phyloP scores from a whole-genome alignment of 2,329 filamentous ascomycete genomes.

The Ceratocystis albifundus region DNA sequence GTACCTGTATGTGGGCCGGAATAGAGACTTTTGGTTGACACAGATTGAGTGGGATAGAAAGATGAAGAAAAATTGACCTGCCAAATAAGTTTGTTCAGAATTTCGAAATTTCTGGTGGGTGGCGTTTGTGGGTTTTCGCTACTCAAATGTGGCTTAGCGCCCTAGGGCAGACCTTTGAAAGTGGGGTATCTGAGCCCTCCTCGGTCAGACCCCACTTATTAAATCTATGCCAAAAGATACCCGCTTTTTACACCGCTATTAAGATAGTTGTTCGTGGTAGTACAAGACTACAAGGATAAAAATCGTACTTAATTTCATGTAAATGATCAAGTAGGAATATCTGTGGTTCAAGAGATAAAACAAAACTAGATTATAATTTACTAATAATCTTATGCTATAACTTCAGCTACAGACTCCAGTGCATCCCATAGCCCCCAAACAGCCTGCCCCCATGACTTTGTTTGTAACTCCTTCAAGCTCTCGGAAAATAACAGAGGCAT shows the following conservation, averaged over 20 bases:
- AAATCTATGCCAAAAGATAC: neutral
- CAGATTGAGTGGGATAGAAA: conserved; percentile 20
- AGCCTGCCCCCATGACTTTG: conserved; percentile 23
- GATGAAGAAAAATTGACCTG: conserved; percentile 15
- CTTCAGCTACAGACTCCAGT: conserved; percentile 17
- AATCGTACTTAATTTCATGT: neutral
- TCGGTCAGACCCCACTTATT: conserved; percentile 6
- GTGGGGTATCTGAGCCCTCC: conserved; percentile 7
- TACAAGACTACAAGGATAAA: neutral
- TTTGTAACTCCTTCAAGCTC: conserved; percentile 19
- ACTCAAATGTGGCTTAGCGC: conserved; percentile 16
- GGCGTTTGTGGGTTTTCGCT: conserved; percentile 22
- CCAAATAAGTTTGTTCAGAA: conserved; percentile 20
- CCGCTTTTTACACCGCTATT: neutral
- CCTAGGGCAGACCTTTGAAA: conserved; percentile 17
- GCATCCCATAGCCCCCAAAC: conserved; percentile 23
- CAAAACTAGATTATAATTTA: neutral
- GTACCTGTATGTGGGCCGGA: conserved; percentile 23
- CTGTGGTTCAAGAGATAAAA: neutral
- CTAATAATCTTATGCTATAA: conserved; percentile 2
- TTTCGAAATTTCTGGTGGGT: conserved; percentile 20
- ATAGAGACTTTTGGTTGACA: conserved; percentile 23
- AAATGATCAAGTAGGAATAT: neutral
- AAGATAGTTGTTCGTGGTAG: neutral
- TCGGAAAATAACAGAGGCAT: conserved; percentile 22